Conservation (phyloP, 495 filamentous ascomycete species). For the Cercophora scortea region DNA sequence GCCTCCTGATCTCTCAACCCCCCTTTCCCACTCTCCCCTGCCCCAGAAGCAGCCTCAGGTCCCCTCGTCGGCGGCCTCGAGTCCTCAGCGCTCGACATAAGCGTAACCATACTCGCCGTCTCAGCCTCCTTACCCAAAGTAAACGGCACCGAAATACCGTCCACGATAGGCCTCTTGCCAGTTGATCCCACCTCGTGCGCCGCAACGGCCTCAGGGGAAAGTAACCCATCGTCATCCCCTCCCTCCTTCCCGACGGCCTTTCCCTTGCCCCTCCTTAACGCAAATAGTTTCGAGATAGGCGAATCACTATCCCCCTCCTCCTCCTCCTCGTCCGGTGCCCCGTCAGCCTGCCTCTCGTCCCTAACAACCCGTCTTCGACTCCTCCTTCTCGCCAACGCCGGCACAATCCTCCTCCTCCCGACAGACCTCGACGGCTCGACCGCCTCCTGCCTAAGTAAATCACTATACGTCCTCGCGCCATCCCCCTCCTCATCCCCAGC, state of each 20-base stretch:
- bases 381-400: neutral
- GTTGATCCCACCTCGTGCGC: slow-evolving; percentile 26
- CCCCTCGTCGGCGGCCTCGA: slow-evolving; percentile 13
- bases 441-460: neutral
- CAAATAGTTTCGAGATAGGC: slow-evolving; percentile 22
- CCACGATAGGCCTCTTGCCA: slow-evolving; percentile 39
- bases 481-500: neutral
- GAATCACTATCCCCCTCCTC: slow-evolving; percentile 22
- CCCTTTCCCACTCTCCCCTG: neutral
- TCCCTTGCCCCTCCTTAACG: slow-evolving; percentile 16
- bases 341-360: slow-evolving; percentile 32
- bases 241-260: neutral
- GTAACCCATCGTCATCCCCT: slow-evolving; percentile 3
- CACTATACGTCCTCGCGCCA: neutral
- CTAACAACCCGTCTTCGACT: slow-evolving; percentile 27
- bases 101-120: slow-evolving; percentile 47
- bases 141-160: slow-evolving; percentile 46
- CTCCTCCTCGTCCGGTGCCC: neutral
- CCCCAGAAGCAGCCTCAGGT: neutral
- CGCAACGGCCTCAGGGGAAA: slow-evolving; percentile 11
- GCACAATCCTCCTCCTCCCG: slow-evolving; percentile 30
- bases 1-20: neutral
- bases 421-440: neutral
- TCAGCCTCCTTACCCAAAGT: slow-evolving; percentile 38
- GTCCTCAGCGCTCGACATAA: slow-evolving; percentile 23